phyloP scores from a whole-genome alignment of 345 rosid species.

The Linum lewisii region DNA sequence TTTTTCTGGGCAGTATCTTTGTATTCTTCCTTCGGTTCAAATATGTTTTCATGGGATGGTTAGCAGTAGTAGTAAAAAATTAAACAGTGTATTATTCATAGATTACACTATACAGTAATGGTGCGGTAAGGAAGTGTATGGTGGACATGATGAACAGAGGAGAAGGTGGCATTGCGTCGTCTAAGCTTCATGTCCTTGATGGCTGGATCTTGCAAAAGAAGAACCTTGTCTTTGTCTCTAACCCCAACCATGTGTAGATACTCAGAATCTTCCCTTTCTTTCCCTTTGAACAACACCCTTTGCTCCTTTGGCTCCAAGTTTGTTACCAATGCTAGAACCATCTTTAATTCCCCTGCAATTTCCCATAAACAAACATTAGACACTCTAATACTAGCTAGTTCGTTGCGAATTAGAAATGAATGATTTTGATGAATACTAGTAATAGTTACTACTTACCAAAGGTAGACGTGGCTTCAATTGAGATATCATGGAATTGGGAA shows the following conservation, averaged over 20 bases:
- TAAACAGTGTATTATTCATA: not conserved
- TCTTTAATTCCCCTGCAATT: slow-evolving; percentile 68
- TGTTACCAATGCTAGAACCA: slow-evolving; percentile 56
- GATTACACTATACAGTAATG: slow-evolving; percentile 44
- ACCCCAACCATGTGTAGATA: slow-evolving; percentile 92
- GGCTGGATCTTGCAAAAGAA: slow-evolving; percentile 79
- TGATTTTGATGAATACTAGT: not conserved
- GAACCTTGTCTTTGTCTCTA: slow-evolving; percentile 69
- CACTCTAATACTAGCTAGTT: too few species aligned
- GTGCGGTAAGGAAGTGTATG: slow-evolving; percentile 27
- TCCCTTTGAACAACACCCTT: slow-evolving; percentile 79
- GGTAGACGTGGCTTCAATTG: slow-evolving; percentile 75
- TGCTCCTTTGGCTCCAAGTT: slow-evolving; percentile 75
- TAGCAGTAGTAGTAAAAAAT: not conserved
- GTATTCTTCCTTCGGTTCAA: not conserved
- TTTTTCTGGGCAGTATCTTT: not conserved
- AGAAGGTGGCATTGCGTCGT: not conserved
- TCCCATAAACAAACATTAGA: not conserved
- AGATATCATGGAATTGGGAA: slow-evolving; percentile 55
- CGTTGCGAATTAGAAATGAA: too few species aligned
- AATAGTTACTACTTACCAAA: slow-evolving; percentile 48
- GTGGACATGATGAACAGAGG: not conserved
- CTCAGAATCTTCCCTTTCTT: slow-evolving; percentile 72
- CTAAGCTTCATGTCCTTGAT: slow-evolving; percentile 65
- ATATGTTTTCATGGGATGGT: too few species aligned